Evolutionary conservation across 2,329 filamentous ascomycete genomes (phyloP), one percentile per base, ranked within the genome.

Genomic region (Fusarium avenaceum): DNA sequence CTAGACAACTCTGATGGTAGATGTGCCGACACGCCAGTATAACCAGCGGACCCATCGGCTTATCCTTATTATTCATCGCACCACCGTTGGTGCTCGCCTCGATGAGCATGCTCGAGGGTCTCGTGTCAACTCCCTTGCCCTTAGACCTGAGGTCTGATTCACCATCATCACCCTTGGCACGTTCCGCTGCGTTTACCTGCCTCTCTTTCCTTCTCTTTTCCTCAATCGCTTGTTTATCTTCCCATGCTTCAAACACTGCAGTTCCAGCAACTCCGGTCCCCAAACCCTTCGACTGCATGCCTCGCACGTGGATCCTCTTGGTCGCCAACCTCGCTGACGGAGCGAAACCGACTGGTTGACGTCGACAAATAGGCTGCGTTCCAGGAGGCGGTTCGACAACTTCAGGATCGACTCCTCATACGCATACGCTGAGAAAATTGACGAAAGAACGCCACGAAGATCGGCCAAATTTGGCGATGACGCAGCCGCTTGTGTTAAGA

Each of bases 381-480:
- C 94, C 0, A 99, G 84, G 57, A 99, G 89, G 6, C 91, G 87
- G 76, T 95, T 97, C 1, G 96, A 93, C 4, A 99, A 87, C 3
- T 87, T 85, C 20, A 99, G 85, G 17, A 99, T 92, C 1, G 92
- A 94, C 77, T 95, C 92, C 78, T 99, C 96, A 76, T 98, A 97
- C 0, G 94, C 91, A 76, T 99, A 99, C 0, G 96, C 95, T 0
- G 95, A 90, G 80, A 99, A 98, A 56, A 99, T 95, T 14, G 94
- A 96, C 1, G 89, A 84, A 3, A 99, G 86, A 1, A 98, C 94
- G 8, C 88, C 87, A 44, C 96, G 91, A 4, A 99, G 85, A 76
- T 98, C 94, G 2, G 93, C 90, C 3, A 99, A 84, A 14, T 92
- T 96, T 0, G 96, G 94, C 0, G 94, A 96, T 19, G 90, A 89